Conservation (phyloP, 306 rosid species). For the Sphenostylis stenocarpa region DNA sequence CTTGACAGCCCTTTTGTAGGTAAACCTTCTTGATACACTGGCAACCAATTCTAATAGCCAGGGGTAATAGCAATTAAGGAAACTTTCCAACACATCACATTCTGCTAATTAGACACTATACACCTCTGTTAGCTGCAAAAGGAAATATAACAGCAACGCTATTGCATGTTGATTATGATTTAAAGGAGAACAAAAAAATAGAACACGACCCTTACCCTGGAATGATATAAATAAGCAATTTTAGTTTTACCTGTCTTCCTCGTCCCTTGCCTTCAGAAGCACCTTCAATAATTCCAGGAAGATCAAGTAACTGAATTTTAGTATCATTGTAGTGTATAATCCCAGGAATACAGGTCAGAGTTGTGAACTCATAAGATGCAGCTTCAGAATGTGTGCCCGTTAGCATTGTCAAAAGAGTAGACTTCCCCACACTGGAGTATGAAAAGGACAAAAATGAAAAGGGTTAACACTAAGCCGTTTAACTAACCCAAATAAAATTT, state of each 20-base stretch:
- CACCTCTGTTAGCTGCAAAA: neutral
- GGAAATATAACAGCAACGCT: neutral
- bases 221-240: constrained; percentile 25
- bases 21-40: neutral
- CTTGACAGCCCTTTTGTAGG: neutral
- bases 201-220: neutral
- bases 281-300: constrained; percentile 99
- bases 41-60: neutral
- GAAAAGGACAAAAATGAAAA: constrained; percentile 20
- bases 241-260: constrained; percentile 85
- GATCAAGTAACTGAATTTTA: constrained; percentile 97
- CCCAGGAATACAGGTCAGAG: constrained; percentile 97
- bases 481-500: neutral
- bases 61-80: neutral
- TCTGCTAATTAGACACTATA: neutral
- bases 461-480: neutral
- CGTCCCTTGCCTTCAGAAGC: constrained; percentile 99
- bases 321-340: constrained; percentile 96
- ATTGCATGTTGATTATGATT: constrained; percentile 18
- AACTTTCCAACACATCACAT: neutral
- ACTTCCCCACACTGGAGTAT: constrained; percentile 89
- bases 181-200: neutral
- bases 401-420: constrained; percentile 94
- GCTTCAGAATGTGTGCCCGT: constrained; percentile 98
- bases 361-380: constrained; percentile 98